These are phyloP conservation scores for Flueggea neowawraea DNA, from an alignment of 441 rosid species.

Conservation along the genomic window DNA sequence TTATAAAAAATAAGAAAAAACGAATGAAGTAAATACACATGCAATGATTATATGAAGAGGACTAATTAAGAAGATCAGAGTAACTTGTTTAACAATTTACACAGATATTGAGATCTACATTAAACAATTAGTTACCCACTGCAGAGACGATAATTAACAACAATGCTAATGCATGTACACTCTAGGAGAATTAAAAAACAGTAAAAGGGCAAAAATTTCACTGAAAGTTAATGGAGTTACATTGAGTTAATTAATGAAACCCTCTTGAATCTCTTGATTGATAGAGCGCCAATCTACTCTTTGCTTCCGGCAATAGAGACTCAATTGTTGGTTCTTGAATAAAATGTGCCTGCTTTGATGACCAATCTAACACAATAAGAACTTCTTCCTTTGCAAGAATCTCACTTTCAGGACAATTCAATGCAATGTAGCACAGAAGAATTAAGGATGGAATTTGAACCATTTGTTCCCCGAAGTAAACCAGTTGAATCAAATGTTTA, in stretches of 20 bases:
- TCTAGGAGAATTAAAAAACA: constrained; percentile 5
- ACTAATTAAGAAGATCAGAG: too few species aligned
- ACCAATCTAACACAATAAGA: constrained; percentile 74
- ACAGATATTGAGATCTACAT: too few species aligned
- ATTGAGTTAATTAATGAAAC: constrained; percentile 26
- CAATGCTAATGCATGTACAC: constrained; percentile 23
- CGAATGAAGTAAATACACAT: too few species aligned
- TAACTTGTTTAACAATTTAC: too few species aligned
- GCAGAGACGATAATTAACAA: too few species aligned
- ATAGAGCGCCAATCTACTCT: constrained; percentile 73
- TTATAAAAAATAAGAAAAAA: too few species aligned
- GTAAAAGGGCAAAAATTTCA: not conserved
- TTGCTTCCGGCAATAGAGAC: constrained; percentile 57
- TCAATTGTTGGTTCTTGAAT: constrained; percentile 44
- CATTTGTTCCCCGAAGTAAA: constrained; percentile 70
- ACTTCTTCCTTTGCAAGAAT: constrained; percentile 70
- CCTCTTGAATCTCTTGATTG: constrained; percentile 88
- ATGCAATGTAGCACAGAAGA: constrained; percentile 62
- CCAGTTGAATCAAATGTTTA: constrained; percentile 65
- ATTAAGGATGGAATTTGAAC: constrained; percentile 52
- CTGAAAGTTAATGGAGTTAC: not conserved
- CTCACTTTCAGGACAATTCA: constrained; percentile 83
- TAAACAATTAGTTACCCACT: too few species aligned
- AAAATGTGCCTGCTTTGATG: constrained; percentile 62
- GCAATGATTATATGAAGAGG: too few species aligned